Evolutionary conservation across 2,329 filamentous ascomycete species (phyloP), one percentile per base, ranked within the genome.

Genomic region (Pyricularia sp.): DNA sequence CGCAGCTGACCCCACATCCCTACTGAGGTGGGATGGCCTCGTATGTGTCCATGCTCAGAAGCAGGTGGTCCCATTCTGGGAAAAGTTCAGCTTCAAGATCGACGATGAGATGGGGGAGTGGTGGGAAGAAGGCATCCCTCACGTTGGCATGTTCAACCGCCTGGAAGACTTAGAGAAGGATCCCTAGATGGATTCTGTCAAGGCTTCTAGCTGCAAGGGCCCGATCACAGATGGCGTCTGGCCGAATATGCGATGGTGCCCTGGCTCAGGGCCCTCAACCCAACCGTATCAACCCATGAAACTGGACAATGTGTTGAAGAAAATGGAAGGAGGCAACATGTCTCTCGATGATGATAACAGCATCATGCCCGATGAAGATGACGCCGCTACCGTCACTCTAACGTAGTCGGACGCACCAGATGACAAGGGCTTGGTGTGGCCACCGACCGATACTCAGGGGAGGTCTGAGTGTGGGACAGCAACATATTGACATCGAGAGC

Each of bases 101-200:
- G 92, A 97, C 75, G 82, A 89, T 71, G 79, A 76, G 10, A 84
- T 93, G 83, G 90, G 90, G 0, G 81, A 74, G 35, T 97, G 92
- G 91, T 80, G 81, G 67, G 92, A 97, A 74, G 91, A 94, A 71
- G 90, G 89, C 4, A 93, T 96, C 65, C 80, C 84, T 68, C 91
- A 96, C 78, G 82, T 96, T 22, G 92, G 90, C 66, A 96, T 97
- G 92, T 96, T 84, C 68, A 71, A 75, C 68, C 76, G 83, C 40
- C 66, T 86, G 31, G 71, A 78, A 4, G 67, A 55, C 22, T 19
- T 53, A 28, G 33, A 31, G 44, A 55, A 49, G n/a, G 33, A 26
- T 12, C 16, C 33, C 33, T 30, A 55, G 33, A 44, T 30, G 40
- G 26, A 19, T 44, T 30, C 40, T 22, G 35, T 12, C 7, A 53